Percentiles rank a stretch among this genome's conserved stretches.
Evolutionary conservation across 441 rosid genomes (phyloP).

Genomic region (Viola pubescens): DNA sequence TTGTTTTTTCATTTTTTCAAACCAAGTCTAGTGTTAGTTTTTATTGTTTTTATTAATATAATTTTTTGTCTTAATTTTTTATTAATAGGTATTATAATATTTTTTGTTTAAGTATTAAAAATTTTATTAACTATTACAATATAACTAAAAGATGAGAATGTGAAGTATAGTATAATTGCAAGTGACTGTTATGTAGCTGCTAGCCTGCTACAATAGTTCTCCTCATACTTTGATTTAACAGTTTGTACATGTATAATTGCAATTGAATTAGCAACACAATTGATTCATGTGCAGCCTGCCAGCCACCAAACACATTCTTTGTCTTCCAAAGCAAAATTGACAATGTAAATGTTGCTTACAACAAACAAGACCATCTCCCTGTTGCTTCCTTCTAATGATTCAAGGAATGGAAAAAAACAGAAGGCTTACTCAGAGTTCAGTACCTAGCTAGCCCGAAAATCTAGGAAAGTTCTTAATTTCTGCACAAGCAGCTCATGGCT

Average conservation of each 20-base stretch:
- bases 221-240: too few relatives aligned
- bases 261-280: slow-evolving; percentile 1
- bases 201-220: too few relatives aligned
- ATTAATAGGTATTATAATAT: too few relatives aligned
- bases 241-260: neutral
- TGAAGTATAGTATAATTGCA: too few relatives aligned
- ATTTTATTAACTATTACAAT: too few relatives aligned
- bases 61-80: too few relatives aligned
- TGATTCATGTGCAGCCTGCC: neutral
- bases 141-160: too few relatives aligned
- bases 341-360: slow-evolving; percentile 1
- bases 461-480: slow-evolving; percentile 66
- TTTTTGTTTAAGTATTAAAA: too few relatives aligned
- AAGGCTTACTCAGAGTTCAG: neutral
- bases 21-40: too few relatives aligned
- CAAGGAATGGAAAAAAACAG: neutral
- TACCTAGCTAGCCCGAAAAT: slow-evolving; percentile 49
- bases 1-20: too few relatives aligned
- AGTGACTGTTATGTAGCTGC: too few relatives aligned
- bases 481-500: slow-evolving; percentile 51
- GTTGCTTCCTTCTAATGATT: neutral
- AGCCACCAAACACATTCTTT: neutral
- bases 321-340: slow-evolving; percentile 12
- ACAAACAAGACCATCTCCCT: neutral
- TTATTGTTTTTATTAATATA: too few relatives aligned